phyloP scores from a whole-genome alignment of 129 eudicot genomes.

The Flaveria robusta region DNA sequence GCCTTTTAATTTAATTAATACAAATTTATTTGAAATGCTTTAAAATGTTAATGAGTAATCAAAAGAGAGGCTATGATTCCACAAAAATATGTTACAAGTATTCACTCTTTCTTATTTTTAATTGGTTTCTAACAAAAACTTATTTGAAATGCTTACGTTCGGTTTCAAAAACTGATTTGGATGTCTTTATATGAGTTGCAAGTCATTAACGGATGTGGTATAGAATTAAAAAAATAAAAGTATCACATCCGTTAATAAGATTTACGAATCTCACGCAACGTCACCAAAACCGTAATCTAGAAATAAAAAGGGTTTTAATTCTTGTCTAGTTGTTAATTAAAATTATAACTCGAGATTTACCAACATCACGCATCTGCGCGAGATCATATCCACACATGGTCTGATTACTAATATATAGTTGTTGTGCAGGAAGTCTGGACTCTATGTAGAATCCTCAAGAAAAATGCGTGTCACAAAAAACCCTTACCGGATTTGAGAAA shows the following conservation, averaged over 20 bases:
- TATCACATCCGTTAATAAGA: too few species aligned
- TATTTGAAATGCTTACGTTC: neutral
- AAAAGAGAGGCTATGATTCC: neutral
- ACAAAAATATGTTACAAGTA: neutral
- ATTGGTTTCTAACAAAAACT: neutral
- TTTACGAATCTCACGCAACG: too few species aligned
- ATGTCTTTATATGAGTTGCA: too few species aligned
- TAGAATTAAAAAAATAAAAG: too few species aligned
- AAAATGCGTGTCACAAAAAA: conserved; percentile 45
- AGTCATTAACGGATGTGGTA: too few species aligned
- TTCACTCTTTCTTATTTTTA: neutral
- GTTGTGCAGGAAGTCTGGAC: conserved; percentile 93
- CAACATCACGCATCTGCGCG: neutral
- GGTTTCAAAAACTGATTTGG: too few species aligned
- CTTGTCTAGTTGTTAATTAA: too few species aligned
- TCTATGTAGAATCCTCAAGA: conserved; percentile 67
- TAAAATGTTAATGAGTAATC: too few species aligned
- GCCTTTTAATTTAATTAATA: neutral
- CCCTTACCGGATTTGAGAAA: conserved; percentile 62
- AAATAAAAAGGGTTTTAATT: too few species aligned
- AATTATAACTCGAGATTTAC: too few species aligned
- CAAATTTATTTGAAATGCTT: neutral
- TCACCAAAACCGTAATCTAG: too few species aligned
- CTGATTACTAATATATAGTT: neutral
- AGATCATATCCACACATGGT: neutral